A percentile compares a stretch with the other conserved stretches of the same genome.
These are phyloP conservation scores for Blastomyces silverae DNA, from an alignment of 2,329 filamentous ascomycete species.

Conservation along the genomic window DNA sequence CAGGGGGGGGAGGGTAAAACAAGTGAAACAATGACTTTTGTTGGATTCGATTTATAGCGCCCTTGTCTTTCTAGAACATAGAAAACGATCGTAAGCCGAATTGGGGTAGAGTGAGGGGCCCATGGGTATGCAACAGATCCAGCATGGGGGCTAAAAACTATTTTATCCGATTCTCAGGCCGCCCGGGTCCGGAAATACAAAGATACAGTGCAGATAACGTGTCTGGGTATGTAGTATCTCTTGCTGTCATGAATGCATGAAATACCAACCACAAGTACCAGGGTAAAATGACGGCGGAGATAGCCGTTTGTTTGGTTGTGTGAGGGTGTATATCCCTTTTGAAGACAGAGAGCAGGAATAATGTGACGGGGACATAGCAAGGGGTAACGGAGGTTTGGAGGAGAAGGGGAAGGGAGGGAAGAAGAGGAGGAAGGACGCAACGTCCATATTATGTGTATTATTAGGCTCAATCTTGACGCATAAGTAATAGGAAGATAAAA, in stretches of 20 bases:
- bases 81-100: background rate
- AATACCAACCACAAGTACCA: background rate
- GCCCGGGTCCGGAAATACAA: background rate
- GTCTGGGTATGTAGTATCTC: background rate
- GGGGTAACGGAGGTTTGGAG: background rate
- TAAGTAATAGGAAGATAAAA: background rate
- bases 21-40: background rate
- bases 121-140: background rate
- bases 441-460: conserved; percentile 11
- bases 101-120: background rate
- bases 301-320: too few relatives aligned
- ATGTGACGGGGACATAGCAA: background rate
- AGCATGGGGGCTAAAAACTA: background rate
- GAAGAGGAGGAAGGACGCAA: background rate
- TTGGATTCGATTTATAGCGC: background rate
- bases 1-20: background rate
- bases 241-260: background rate
- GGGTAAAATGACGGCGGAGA: background rate
- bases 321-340: background rate
- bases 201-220: background rate
- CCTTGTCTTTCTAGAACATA: background rate
- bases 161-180: background rate
- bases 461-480: conserved; percentile 10
- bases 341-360: background rate
- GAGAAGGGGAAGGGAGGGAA: background rate